A percentile compares a stretch with the other conserved stretches of the same genome.
These are phyloP conservation scores for Amanita exitialis DNA, from an alignment of 768 basidiomycete species.

Conservation along the genomic window DNA sequence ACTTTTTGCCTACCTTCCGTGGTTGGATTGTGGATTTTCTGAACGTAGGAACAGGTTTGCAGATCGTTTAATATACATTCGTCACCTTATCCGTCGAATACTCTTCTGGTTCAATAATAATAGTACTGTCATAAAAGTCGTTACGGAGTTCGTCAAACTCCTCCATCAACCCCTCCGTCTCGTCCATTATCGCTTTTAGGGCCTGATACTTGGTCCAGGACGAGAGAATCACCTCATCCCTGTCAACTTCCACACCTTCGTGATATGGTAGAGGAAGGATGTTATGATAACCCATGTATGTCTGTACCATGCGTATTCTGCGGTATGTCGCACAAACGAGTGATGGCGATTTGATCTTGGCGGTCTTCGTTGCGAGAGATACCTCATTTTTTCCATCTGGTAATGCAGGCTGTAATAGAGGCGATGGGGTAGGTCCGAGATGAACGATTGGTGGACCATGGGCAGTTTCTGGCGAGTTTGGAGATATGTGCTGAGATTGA, in stretches of 20 bases:
- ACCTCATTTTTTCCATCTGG: constrained; percentile 15
- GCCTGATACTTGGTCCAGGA: constrained; percentile 50
- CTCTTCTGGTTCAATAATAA: background rate
- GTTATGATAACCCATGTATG: constrained; percentile 49
- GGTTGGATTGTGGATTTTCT: too few relatives aligned
- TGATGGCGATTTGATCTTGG: constrained; percentile 36
- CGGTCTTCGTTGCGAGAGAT: constrained; percentile 22
- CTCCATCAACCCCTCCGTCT: constrained; percentile 46
- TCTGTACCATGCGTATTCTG: constrained; percentile 53
- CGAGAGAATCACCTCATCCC: constrained; percentile 24
- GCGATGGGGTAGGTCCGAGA: constrained; percentile 41
- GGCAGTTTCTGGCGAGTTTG: constrained; percentile 15
- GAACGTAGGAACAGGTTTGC: background rate
- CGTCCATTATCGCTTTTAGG: constrained; percentile 38
- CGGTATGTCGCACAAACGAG: constrained; percentile 51
- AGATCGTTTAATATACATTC: background rate
- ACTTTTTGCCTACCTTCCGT: too few relatives aligned
- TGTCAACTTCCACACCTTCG: constrained; percentile 19
- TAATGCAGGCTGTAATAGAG: constrained; percentile 21
- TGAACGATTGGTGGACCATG: constrained; percentile 45
- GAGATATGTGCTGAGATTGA: constrained; percentile 19
- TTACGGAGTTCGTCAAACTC: constrained; percentile 39
- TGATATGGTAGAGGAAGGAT: constrained; percentile 38
- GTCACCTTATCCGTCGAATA: background rate
- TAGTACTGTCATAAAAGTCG: constrained; percentile 12